Evolutionary conservation across 164 flowering plant species (phyloP).

Genomic region (Cinnamomum chago): DNA sequence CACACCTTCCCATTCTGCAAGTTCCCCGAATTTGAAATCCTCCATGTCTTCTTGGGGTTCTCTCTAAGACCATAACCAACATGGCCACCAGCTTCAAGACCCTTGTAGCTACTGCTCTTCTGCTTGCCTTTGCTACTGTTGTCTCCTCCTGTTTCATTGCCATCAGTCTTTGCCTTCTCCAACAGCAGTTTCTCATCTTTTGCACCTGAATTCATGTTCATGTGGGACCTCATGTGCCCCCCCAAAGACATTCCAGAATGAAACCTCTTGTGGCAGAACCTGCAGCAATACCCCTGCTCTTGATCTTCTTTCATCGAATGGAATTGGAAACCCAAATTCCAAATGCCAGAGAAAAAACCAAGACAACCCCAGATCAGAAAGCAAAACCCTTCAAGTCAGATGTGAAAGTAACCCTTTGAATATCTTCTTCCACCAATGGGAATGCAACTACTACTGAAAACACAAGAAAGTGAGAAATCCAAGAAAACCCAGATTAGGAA

Average conservation of each 20-base stretch:
- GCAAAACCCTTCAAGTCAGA: constrained; percentile 5
- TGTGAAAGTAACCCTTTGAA: neutral
- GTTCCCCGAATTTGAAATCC: constrained; percentile 33
- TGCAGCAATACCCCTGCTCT: constrained; percentile 57
- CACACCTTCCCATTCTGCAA: constrained; percentile 35
- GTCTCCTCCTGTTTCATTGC: constrained; percentile 4
- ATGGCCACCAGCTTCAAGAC: neutral
- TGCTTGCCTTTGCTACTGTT: constrained; percentile 6
- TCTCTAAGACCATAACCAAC: constrained; percentile 12
- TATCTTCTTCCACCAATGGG: neutral
- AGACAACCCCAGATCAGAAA: constrained; percentile 9
- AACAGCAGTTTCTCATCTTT: constrained; percentile 20
- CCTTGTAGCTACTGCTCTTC: neutral
- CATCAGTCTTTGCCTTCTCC: constrained; percentile 20
- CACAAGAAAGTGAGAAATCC: neutral
- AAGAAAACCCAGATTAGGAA: constrained; percentile 1
- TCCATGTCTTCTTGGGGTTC: constrained; percentile 65
- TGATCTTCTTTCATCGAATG: constrained; percentile 34
- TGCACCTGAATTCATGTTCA: constrained; percentile 35
- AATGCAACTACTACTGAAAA: neutral
- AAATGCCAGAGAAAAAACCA: constrained; percentile 3
- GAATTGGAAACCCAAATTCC: constrained; percentile 1
- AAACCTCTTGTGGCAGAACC: constrained; percentile 66
- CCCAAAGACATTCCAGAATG: constrained; percentile 84
- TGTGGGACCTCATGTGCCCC: constrained; percentile 94